Evolutionary conservation across 2,329 filamentous ascomycete species (phyloP).

Genomic region (Pseudogymnoascus sp.): DNA sequence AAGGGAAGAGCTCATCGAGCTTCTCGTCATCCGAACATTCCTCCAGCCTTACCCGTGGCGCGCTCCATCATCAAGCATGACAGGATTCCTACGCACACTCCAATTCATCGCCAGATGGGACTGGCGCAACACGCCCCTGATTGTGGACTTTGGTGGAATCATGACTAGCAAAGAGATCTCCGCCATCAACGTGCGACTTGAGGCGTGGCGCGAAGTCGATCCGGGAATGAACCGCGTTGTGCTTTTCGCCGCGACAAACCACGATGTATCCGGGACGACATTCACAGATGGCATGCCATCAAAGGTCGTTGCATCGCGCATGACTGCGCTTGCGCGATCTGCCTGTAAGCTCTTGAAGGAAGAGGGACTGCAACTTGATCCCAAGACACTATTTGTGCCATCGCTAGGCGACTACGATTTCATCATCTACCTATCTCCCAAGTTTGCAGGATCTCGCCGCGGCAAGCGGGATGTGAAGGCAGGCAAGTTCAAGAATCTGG

Average conservation of each 20-base stretch:
- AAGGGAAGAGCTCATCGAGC: constrained; percentile 73
- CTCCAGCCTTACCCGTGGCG: constrained; percentile 75
- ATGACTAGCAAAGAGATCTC: constrained; percentile 56
- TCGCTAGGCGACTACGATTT: constrained; percentile 77
- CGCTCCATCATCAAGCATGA: constrained; percentile 66
- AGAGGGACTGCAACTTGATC: constrained; percentile 46
- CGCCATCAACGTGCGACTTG: constrained; percentile 63
- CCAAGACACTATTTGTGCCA: constrained; percentile 62
- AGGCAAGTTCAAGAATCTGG: constrained; percentile 73
- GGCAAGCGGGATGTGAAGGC: constrained; percentile 32
- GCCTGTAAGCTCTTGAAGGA: constrained; percentile 57
- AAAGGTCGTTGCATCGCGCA: constrained; percentile 75
- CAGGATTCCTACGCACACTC: constrained; percentile 76
- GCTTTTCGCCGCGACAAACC: constrained; percentile 73
- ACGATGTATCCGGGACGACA: constrained; percentile 69
- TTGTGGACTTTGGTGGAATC: constrained; percentile 67
- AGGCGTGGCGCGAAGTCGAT: constrained; percentile 82
- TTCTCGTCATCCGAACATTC: constrained; percentile 73
- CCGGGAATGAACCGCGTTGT: constrained; percentile 78
- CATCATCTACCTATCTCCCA: constrained; percentile 56
- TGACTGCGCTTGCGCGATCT: constrained; percentile 74
- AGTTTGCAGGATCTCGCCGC: constrained; percentile 31
- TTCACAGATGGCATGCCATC: constrained; percentile 73
- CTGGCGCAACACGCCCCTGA: constrained; percentile 76
- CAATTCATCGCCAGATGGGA: constrained; percentile 82